phyloP scores from a whole-genome alignment of 2,329 filamentous ascomycete species.

The Alternaria alternata region DNA sequence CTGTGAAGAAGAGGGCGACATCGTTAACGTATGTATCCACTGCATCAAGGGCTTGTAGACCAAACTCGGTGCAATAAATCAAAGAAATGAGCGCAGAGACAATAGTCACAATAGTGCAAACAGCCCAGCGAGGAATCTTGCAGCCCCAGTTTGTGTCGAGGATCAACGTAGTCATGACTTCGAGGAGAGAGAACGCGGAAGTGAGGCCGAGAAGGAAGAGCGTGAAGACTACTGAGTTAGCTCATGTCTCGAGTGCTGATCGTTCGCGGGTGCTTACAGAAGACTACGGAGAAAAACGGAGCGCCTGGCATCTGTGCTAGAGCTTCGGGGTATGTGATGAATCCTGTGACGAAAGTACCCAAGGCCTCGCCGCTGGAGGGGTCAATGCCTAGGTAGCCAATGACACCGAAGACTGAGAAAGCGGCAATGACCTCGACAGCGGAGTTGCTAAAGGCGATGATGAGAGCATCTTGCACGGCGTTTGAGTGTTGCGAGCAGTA shows the following conservation, averaged over 20 bases:
- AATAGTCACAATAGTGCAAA: slow-evolving; percentile 34
- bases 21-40: slow-evolving; percentile 64
- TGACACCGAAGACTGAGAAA: too few species aligned
- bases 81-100: slow-evolving; percentile 54
- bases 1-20: slow-evolving; percentile 32
- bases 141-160: slow-evolving; percentile 58
- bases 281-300: slow-evolving; percentile 62
- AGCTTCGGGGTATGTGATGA: slow-evolving; percentile 62
- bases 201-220: slow-evolving; percentile 63
- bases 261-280: slow-evolving; percentile 40
- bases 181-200: slow-evolving; percentile 64
- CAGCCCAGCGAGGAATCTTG: slow-evolving; percentile 30
- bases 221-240: slow-evolving; percentile 54
- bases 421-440: too few species aligned
- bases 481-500: slow-evolving; percentile 42
- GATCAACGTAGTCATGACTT: slow-evolving; percentile 60
- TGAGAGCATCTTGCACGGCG: slow-evolving; percentile 33
- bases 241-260: not conserved
- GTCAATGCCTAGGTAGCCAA: too few species aligned
- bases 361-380: slow-evolving; percentile 25
- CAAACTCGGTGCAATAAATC: slow-evolving; percentile 63
- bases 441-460: too few species aligned
- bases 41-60: slow-evolving; percentile 61
- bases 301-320: slow-evolving; percentile 62
- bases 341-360: slow-evolving; percentile 62